A percentile compares a stretch with the other conserved stretches of the same genome.
phyloP scores from a whole-genome alignment of 164 flowering plant species.

The Akebia trifoliata region DNA sequence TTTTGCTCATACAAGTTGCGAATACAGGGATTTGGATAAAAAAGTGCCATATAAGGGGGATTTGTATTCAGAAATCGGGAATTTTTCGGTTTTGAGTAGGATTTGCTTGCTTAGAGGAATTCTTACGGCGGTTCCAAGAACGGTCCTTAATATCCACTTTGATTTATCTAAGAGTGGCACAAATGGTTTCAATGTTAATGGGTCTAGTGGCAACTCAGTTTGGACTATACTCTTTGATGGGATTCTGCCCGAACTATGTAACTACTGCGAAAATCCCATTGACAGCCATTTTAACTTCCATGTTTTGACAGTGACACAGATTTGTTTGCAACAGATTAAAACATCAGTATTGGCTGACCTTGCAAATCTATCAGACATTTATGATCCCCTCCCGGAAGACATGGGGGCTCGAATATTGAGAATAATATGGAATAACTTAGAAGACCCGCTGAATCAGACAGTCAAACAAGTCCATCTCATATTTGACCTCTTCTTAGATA shows the following conservation, averaged over 20 bases:
- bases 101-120: constrained; percentile 90
- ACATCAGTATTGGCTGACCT: constrained; percentile 52
- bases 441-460: constrained; percentile 96
- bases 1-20: constrained; percentile 29
- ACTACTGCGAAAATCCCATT: constrained; percentile 70
- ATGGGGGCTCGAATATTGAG: constrained; percentile 61
- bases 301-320: constrained; percentile 88
- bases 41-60: constrained; percentile 53
- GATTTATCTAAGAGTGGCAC: constrained; percentile 16
- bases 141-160: constrained; percentile 51
- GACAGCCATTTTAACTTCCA: constrained; percentile 98
- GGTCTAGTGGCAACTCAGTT: constrained; percentile 17
- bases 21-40: constrained; percentile 18
- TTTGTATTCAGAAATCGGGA: constrained; percentile 41
- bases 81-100: constrained; percentile 61
- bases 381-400: constrained; percentile 61
- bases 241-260: constrained; percentile 86
- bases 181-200: constrained; percentile 16
- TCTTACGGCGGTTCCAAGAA: constrained; percentile 81
- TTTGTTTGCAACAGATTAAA: constrained; percentile 94
- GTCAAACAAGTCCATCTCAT: constrained; percentile 96
- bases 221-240: constrained; percentile 81
- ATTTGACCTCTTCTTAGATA: constrained; percentile 83
- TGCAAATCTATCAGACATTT: constrained; percentile 25
- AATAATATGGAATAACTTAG: constrained; percentile 94